phyloP scores from a whole-genome alignment of 2,329 filamentous ascomycete genomes.

The Aspergillus neoniger region DNA sequence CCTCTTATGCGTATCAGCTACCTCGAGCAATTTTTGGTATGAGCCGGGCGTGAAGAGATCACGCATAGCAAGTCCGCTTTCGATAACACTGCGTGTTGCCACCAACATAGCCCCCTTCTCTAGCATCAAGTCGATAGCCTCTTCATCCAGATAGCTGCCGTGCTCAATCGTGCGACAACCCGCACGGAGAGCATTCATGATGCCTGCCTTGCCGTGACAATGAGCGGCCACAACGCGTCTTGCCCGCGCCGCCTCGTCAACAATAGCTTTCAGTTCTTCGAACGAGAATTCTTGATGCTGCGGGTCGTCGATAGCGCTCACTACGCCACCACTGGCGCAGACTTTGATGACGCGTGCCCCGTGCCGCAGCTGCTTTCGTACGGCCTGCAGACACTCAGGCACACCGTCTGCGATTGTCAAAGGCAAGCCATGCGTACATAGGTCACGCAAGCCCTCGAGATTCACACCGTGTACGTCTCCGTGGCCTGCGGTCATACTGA shows the following conservation, averaged over 20 bases:
- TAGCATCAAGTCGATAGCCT: slow-evolving; percentile 48
- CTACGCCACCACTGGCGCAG: slow-evolving; percentile 49
- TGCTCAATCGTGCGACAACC: slow-evolving; percentile 54
- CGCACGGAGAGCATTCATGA: slow-evolving; percentile 48
- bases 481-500: slow-evolving; percentile 55
- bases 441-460: slow-evolving; percentile 1
- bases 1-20: slow-evolving; percentile 39
- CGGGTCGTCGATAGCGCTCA: slow-evolving; percentile 47
- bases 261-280: slow-evolving; percentile 48
- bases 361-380: slow-evolving; percentile 47
- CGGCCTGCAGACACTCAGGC: slow-evolving; percentile 48
- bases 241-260: slow-evolving; percentile 46
- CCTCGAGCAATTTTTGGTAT: slow-evolving; percentile 44
- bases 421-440: slow-evolving; percentile 19
- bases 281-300: slow-evolving; percentile 49
- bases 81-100: slow-evolving; percentile 49
- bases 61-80: slow-evolving; percentile 38
- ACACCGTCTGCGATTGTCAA: slow-evolving; percentile 50
- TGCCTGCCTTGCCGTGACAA: slow-evolving; percentile 51
- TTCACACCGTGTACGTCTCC: slow-evolving; percentile 43
- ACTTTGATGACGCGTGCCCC: slow-evolving; percentile 55
- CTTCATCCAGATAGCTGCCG: slow-evolving; percentile 51
- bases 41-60: slow-evolving; percentile 35
- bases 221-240: slow-evolving; percentile 48
- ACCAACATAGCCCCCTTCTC: slow-evolving; percentile 50